Conservation (phyloP, 768 basidiomycete species). For the Cystobasidium onofrii region DNA sequence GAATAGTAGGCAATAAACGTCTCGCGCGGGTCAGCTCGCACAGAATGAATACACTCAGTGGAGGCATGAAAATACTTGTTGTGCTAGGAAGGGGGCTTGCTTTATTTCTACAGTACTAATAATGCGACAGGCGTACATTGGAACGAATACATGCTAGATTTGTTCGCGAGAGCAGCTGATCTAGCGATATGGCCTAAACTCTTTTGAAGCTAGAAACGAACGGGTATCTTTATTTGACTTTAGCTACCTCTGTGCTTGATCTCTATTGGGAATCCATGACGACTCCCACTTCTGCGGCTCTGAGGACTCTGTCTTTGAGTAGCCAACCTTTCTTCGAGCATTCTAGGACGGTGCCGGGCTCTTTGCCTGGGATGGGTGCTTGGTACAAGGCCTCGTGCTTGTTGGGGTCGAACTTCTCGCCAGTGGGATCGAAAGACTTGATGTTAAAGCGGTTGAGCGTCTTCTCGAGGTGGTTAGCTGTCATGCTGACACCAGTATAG, state of each 20-base stretch:
- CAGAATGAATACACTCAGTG: neutral
- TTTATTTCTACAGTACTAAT: neutral
- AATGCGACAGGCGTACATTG: conserved; percentile 16
- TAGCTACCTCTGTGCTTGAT: neutral
- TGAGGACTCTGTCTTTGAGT: conserved; percentile 85
- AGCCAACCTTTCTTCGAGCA: conserved; percentile 81
- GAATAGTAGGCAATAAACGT: too few relatives aligned
- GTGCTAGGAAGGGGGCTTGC: neutral
- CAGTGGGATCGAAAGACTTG: conserved; percentile 81
- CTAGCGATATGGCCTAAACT: neutral
- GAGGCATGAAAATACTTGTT: neutral
- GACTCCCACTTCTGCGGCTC: conserved; percentile 94
- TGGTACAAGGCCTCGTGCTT: conserved; percentile 90
- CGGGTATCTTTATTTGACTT: neutral
- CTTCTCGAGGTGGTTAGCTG: conserved; percentile 77
- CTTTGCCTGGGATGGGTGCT: conserved; percentile 75
- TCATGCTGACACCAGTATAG: conserved; percentile 80
- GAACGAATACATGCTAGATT: neutral
- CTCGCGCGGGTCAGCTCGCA: neutral
- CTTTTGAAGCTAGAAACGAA: neutral
- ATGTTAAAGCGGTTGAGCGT: conserved; percentile 87
- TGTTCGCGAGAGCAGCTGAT: neutral
- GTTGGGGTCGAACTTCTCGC: conserved; percentile 91
- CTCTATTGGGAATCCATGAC: conserved; percentile 46
- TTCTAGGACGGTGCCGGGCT: conserved; percentile 80